Percentiles rank a stretch among this genome's conserved stretches.
phyloP scores from a whole-genome alignment of 345 rosid genomes.

The Moricandia moricandioides region DNA sequence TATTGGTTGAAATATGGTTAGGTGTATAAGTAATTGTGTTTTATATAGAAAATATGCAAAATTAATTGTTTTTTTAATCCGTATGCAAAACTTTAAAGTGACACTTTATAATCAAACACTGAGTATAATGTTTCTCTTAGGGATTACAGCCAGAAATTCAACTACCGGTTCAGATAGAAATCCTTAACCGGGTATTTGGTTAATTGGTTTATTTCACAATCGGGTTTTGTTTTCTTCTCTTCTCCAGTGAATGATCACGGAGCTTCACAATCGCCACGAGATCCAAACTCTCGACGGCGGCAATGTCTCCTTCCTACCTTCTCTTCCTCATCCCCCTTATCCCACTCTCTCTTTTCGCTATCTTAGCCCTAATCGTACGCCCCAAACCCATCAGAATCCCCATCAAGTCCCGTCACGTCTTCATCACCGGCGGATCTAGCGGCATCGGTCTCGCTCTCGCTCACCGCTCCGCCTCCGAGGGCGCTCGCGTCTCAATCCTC shows the following conservation, averaged over 20 bases:
- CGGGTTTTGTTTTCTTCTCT: background rate
- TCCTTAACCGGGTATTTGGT: background rate
- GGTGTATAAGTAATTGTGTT: too few relatives aligned
- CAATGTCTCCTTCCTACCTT: constrained; percentile 24
- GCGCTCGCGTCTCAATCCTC: constrained; percentile 74
- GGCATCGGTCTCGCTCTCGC: constrained; percentile 87
- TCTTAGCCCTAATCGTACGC: constrained; percentile 50
- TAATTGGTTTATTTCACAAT: background rate
- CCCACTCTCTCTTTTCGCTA: constrained; percentile 45
- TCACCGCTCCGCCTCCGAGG: constrained; percentile 62
- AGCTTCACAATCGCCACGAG: constrained; percentile 20
- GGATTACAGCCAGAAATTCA: background rate
- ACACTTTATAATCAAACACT: too few relatives aligned
- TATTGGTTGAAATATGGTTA: too few relatives aligned
- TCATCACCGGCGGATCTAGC: constrained; percentile 90
- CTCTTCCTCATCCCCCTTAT: constrained; percentile 42
- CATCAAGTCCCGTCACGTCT: constrained; percentile 70
- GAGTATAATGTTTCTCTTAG: too few relatives aligned
- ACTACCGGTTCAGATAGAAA: constrained; percentile 9
- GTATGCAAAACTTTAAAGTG: too few relatives aligned
- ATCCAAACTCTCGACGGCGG: constrained; percentile 25
- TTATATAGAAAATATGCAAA: too few relatives aligned
- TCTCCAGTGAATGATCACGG: background rate
- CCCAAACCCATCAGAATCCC: constrained; percentile 63
- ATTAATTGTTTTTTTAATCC: too few relatives aligned